Conservation (phyloP, 2,329 filamentous ascomycete genomes). For the Plenodomus lindquistii region DNA sequence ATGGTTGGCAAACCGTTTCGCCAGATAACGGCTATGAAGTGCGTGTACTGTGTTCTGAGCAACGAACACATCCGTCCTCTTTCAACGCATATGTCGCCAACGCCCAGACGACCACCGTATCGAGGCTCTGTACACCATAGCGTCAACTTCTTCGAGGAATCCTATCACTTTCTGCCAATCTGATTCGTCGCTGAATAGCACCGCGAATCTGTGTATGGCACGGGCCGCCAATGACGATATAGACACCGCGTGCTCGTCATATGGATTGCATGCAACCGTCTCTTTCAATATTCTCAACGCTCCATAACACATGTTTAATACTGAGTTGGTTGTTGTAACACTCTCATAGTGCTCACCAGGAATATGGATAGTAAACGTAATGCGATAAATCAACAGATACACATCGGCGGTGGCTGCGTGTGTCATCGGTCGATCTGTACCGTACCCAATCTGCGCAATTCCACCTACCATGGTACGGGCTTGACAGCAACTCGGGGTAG, state of each 20-base stretch:
- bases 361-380: conserved; percentile 11
- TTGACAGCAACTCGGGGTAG: conserved; percentile 17
- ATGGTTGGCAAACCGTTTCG: conserved; percentile 27
- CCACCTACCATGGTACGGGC: conserved; percentile 19
- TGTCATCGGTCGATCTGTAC: neutral
- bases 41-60: neutral
- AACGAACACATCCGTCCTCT: neutral
- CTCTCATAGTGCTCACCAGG: neutral
- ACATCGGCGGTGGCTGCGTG: conserved; percentile 20
- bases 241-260: conserved; percentile 14
- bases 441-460: neutral
- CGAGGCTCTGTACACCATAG: conserved; percentile 7
- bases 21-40: conserved; percentile 9
- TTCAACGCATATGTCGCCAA: conserved; percentile 8
- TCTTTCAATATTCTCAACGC: conserved; percentile 13
- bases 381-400: conserved; percentile 18
- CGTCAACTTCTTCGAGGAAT: conserved; percentile 22
- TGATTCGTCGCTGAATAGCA: conserved; percentile 4
- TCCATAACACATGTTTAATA: conserved; percentile 1
- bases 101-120: conserved; percentile 12
- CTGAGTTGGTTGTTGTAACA: neutral
- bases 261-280: conserved; percentile 19
- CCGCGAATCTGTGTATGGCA: conserved; percentile 18
- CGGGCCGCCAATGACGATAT: conserved; percentile 14
- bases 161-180: conserved; percentile 19